Conservation (phyloP, 176 grass and related monocot genomes). For the Aegilops speltoides region DNA sequence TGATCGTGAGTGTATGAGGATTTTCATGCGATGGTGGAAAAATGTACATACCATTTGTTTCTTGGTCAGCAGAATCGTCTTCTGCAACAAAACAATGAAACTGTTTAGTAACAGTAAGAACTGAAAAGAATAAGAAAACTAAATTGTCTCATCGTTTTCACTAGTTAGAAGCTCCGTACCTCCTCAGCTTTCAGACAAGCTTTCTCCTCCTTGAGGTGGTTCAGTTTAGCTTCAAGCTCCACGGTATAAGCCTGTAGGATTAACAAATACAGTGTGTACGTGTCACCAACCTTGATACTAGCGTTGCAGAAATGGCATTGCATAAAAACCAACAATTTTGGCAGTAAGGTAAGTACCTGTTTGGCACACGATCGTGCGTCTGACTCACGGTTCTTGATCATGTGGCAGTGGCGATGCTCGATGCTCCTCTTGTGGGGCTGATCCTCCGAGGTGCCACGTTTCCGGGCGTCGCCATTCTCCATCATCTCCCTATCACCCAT, state of each 20-base stretch:
- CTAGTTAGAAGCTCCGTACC: constrained; percentile 22
- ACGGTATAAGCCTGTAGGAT: constrained; percentile 65
- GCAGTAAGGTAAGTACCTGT: constrained; percentile 44
- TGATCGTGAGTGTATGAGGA: no score
- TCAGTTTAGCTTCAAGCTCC: constrained; percentile 87
- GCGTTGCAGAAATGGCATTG: no score
- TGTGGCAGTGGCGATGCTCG: constrained; percentile 79
- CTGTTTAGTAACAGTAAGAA: not conserved
- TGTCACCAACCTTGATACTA: no score
- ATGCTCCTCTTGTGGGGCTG: constrained; percentile 54
- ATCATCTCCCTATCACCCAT: not conserved
- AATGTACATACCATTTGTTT: constrained; percentile 72
- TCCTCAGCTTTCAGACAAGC: constrained; percentile 66
- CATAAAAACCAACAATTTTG: not conserved
- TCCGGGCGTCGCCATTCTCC: constrained; percentile 18
- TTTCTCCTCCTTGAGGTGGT: constrained; percentile 86
- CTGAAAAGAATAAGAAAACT: no score
- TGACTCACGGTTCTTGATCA: constrained; percentile 96
- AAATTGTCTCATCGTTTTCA: no score
- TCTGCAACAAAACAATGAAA: constrained; percentile 41
- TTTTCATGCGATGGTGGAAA: no score
- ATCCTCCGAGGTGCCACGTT: constrained; percentile 28
- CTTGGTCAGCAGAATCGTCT: constrained; percentile 37
- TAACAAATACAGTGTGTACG: not conserved
- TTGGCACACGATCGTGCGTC: constrained; percentile 36